A percentile compares a stretch with the other conserved stretches of the same genome.
Conservation (phyloP, 306 rosid species). For the Malus asiatica region DNA sequence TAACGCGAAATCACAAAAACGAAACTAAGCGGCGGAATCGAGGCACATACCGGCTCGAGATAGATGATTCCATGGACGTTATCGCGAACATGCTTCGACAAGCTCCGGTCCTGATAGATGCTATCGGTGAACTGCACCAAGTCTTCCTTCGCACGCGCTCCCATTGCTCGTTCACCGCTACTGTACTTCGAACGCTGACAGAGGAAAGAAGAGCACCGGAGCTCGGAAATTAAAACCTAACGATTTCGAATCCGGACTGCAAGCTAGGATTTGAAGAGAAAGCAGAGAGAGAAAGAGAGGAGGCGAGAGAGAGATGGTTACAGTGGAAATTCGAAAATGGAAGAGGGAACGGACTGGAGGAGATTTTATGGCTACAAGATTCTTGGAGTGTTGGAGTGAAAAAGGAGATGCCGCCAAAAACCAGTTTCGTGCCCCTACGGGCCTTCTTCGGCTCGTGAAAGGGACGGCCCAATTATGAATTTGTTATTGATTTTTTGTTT, state of each 20-base stretch:
- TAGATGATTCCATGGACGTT: conserved; percentile 64
- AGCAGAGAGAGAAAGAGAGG: background rate
- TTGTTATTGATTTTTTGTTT: background rate
- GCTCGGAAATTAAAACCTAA: background rate
- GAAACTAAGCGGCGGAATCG: background rate
- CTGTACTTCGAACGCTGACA: background rate
- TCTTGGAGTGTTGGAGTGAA: conserved; percentile 7
- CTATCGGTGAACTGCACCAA: background rate
- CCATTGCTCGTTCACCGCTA: conserved; percentile 25
- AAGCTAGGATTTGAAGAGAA: background rate
- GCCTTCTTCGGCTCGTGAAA: background rate
- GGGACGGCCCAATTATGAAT: background rate
- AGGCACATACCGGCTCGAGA: conserved; percentile 51
- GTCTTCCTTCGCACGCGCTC: conserved; percentile 8
- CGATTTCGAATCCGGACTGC: background rate
- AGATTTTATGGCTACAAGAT: background rate
- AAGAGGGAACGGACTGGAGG: background rate
- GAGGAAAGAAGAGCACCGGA: background rate
- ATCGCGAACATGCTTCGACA: conserved; percentile 50
- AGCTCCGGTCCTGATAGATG: conserved; percentile 22
- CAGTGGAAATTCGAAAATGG: background rate
- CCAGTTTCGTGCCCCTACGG: background rate
- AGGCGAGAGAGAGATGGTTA: background rate
- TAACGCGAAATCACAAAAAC: background rate
- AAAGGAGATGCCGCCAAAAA: conserved; percentile 34